Percentiles rank a stretch among this genome's conserved stretches.
Conservation (phyloP, 116 monocot genomes). For the Phalaenopsis hybrid region DNA sequence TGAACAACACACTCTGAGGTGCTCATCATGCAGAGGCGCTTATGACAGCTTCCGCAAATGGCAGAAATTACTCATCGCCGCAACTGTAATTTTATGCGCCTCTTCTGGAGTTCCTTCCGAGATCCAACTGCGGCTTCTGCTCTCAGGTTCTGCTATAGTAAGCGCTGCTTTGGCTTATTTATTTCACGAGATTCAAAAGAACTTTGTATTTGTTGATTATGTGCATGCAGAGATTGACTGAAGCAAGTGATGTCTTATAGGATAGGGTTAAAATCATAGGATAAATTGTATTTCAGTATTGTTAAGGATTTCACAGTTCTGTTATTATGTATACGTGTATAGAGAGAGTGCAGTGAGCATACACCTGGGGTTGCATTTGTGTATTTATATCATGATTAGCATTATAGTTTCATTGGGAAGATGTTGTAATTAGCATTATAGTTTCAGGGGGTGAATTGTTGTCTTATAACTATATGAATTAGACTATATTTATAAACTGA, state of each 20-base stretch:
- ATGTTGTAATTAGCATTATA: no score
- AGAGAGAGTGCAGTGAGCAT: no score
- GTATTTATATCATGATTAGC: no score
- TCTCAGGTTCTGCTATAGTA: constrained; percentile 48
- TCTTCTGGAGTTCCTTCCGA: constrained; percentile 61
- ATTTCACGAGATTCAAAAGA: constrained; percentile 63
- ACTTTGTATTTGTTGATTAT: constrained; percentile 85
- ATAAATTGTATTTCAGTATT: no score
- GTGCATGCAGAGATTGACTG: constrained; percentile 93
- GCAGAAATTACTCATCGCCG: constrained; percentile 59
- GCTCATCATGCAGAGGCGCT: constrained; percentile 86
- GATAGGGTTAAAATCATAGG: no score
- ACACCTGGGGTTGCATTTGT: no score
- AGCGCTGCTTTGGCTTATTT: constrained; percentile 61
- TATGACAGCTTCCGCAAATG: constrained; percentile 46
- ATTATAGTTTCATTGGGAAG: no score
- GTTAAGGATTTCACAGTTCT: no score
- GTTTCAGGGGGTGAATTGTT: no score
- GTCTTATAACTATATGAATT: no score
- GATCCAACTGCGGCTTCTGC: constrained; percentile 37
- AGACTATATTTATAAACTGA: no score
- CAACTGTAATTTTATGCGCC: constrained; percentile 42
- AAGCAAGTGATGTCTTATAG: neutral
- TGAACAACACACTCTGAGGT: constrained; percentile 78
- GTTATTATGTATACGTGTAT: no score